Evolutionary conservation across 2,329 filamentous ascomycete species (phyloP).

Genomic region (Ophiosphaerella narmari): DNA sequence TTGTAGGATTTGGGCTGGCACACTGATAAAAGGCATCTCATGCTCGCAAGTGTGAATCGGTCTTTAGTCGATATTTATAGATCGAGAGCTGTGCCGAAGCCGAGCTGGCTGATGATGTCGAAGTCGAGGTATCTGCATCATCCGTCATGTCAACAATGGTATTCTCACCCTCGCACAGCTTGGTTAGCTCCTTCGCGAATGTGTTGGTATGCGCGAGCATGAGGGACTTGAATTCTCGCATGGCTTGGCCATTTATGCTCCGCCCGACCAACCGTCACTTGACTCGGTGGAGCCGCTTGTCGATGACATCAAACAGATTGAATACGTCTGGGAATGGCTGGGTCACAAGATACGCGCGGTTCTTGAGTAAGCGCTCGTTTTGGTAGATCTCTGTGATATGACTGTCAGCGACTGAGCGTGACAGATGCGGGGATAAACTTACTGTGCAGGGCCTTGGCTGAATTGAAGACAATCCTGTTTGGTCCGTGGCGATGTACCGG

Average conservation of each 20-base stretch:
- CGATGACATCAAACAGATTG: conserved; percentile 30
- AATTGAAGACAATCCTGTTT: conserved; percentile 76
- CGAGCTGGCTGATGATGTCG: too few species aligned
- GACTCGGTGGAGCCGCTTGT: conserved; percentile 43
- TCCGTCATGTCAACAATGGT: too few species aligned
- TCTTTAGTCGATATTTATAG: too few species aligned
- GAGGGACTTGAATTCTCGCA: conserved; percentile 45
- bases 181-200: neutral
- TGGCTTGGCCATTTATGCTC: conserved; percentile 45
- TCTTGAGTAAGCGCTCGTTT: conserved; percentile 14
- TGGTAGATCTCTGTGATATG: conserved; percentile 10
- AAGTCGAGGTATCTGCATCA: too few species aligned
- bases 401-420: neutral
- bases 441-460: conserved; percentile 53
- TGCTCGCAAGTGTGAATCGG: too few species aligned
- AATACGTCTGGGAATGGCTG: conserved; percentile 5
- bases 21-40: too few species aligned
- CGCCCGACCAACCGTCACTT: conserved; percentile 47
- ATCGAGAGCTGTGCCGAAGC: too few species aligned
- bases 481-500: conserved; percentile 70
- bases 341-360: conserved; percentile 9
- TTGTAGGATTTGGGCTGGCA: too few species aligned
- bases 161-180: neutral
- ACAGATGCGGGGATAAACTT: conserved; percentile 33
- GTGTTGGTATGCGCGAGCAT: neutral